phyloP scores from a whole-genome alignment of 2,329 filamentous ascomycete genomes.

The Sporothrix mexicana region DNA sequence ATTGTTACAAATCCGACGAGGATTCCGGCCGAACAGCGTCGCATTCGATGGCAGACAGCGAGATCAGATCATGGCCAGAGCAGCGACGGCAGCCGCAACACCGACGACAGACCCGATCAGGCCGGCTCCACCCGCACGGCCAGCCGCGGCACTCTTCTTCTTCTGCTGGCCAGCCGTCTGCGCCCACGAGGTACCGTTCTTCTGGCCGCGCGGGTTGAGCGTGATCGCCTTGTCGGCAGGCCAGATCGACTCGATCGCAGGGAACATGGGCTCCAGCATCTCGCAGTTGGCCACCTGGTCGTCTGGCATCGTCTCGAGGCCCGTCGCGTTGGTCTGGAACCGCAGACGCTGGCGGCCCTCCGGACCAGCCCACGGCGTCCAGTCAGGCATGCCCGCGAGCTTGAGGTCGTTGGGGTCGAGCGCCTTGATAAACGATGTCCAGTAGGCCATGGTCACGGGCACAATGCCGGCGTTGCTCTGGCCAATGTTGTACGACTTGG shows the following conservation, averaged over 20 bases:
- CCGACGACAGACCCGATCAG: background rate
- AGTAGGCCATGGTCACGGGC: conserved; percentile 69
- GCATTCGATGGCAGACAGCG: background rate
- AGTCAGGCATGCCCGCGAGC: conserved; percentile 52
- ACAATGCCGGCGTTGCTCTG: conserved; percentile 63
- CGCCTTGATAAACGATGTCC: conserved; percentile 71
- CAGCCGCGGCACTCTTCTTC: conserved; percentile 20
- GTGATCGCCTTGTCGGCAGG: conserved; percentile 34
- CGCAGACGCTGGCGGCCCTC: conserved; percentile 48
- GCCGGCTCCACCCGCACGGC: background rate
- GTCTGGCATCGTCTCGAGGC: conserved; percentile 52
- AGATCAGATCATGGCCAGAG: conserved; percentile 1
- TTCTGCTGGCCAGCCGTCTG: conserved; percentile 28
- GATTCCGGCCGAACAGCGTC: background rate
- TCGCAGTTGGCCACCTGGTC: conserved; percentile 40
- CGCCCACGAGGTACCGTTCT: conserved; percentile 35
- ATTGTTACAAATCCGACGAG: conserved; percentile 11
- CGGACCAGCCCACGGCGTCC: conserved; percentile 52
- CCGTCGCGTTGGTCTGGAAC: conserved; percentile 50
- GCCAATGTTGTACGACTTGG: conserved; percentile 60
- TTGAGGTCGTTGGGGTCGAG: conserved; percentile 67
- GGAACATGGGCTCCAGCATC: conserved; percentile 40
- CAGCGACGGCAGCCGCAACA: conserved; percentile 6
- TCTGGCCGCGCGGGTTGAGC: conserved; percentile 36
- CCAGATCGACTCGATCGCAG: conserved; percentile 38